Base-by-base conservation (phyloP, 805 yeast species). In the Pichia kluyveri region DNA sequence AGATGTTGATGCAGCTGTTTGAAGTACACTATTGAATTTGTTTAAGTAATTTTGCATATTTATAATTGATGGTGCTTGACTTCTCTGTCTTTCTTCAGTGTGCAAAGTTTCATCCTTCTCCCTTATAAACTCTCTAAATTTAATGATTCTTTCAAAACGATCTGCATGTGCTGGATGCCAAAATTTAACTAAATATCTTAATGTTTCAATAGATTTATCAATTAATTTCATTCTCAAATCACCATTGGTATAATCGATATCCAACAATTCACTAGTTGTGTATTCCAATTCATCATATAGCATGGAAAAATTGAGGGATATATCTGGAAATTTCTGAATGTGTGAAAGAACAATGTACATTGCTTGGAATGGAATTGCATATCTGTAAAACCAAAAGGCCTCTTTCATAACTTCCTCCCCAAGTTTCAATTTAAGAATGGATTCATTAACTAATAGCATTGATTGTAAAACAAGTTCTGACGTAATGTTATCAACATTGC, bases 311-410 rank as follows among this genome's bases (percentile, higher is more conserved):
- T 54, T 57, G 4, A 57, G 26, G 1, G 8, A 17, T 9, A 36
- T 19, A 8, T 42, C 19, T 3, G 60, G 59, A 23, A 40, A 48
- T 30, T 46, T 48, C 18, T 49, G 50, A 6, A 57, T 28, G 42
- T 58, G 60, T 14, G 53, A 49, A 12, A 58, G 41, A 1, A 57
- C 52, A n/a, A 58, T 51, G 15, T 47, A 55, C 54, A 58, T 49
- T 8, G 60, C 59, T 26, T 58, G 60, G 40, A 58, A 57, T 8
- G 61, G 60, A 18, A 57, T 54, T 15, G 59, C 48, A 40, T 48
- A 56, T 18, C 61, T 43, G 27, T 54, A 51, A 41, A 52, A 51
- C 61, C 61, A 58, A 32, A 58, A 31, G 2, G 52, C 41, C 12
- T 46, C 38, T 9, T 40, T 26, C n/a, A 41, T n/a, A 32, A 48